phyloP scores from a whole-genome alignment of 1,284 basidiomycete genomes.

The Papiliotrema fonsecae region DNA sequence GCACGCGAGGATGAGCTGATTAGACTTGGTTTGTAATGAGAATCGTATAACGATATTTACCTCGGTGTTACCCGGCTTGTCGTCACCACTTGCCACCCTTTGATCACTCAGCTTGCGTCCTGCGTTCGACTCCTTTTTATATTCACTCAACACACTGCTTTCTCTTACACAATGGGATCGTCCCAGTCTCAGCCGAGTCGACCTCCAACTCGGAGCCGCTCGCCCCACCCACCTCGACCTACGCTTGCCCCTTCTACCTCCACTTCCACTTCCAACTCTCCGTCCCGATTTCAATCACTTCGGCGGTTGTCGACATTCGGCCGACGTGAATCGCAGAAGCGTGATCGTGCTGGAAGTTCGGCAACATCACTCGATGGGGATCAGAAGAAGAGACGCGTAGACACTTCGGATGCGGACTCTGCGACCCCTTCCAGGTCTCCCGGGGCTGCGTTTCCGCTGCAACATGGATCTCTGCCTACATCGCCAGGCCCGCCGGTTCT shows the following conservation, averaged over 20 bases:
- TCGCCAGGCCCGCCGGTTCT: background rate
- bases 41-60: too few species aligned
- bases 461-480: background rate
- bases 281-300: conserved; percentile 2
- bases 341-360: background rate
- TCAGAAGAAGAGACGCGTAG: conserved; percentile 5
- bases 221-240: background rate
- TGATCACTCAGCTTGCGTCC: too few species aligned
- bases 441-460: background rate
- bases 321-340: conserved; percentile 1
- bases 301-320: conserved; percentile 4
- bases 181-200: conserved; percentile 10
- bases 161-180: too few species aligned
- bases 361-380: background rate
- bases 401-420: background rate
- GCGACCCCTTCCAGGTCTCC: background rate
- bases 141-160: too few species aligned
- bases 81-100: too few species aligned
- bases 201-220: background rate
- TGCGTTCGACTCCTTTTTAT: too few species aligned
- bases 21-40: too few species aligned
- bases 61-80: too few species aligned
- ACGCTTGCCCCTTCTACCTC: background rate
- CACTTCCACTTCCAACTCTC: conserved; percentile 2
- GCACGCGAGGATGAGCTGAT: too few species aligned